Base-by-base conservation (phyloP, 2,329 filamentous ascomycete genomes). In the Penicillium sp. region DNA sequence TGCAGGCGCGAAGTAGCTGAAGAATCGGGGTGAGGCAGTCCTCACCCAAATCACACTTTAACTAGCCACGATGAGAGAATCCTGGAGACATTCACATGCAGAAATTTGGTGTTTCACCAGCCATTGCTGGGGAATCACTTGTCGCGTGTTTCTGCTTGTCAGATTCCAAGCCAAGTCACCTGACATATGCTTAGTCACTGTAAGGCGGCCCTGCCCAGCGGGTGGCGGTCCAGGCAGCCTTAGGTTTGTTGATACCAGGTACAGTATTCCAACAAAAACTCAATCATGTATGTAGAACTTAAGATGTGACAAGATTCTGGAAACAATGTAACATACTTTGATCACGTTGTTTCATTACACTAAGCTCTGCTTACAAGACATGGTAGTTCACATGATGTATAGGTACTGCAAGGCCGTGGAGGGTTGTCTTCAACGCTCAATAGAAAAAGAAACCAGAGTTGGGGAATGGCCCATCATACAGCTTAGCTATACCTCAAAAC, bases 121-220 rank as follows among this genome's bases (percentile, higher is more conserved):
- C 28, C n/a, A 15, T 35, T 19, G 17, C 28, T 13, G 35, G 49
- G 26, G 30, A 22, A 33, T 35, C 7, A 13, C n/a, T 8, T 35
- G 49, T 51, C 49, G 49, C 30, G 49, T 35, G 45, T 30, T 28
- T 28, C 24, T 49, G 26, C 15, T 49, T 1, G 12, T 22, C 17
- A 9, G 33, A 33, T 19, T 19, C 49, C 28, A 51, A 15, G 17
- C 49, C 3, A 24, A 12, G 49, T 51, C 49, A 51, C 49, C 28
- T 51, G 49, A 51, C 7, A 19, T 22, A 4, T 22, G 49, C 49
- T 51, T 35, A 51, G 49, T 51, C 49, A 51, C 12, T 12, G 13
- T 9, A 5, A 13, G 4, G 40, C n/a, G 13, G 40, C 7, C n/a
- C n/a, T n/a, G n/a, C n/a, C n/a, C 35, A 4, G 13, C 13, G 9